Evolutionary conservation across 352 stramenopile species (phyloP), one percentile per base, ranked within the genome.

Genomic region (Aphanomyces euteiches): DNA sequence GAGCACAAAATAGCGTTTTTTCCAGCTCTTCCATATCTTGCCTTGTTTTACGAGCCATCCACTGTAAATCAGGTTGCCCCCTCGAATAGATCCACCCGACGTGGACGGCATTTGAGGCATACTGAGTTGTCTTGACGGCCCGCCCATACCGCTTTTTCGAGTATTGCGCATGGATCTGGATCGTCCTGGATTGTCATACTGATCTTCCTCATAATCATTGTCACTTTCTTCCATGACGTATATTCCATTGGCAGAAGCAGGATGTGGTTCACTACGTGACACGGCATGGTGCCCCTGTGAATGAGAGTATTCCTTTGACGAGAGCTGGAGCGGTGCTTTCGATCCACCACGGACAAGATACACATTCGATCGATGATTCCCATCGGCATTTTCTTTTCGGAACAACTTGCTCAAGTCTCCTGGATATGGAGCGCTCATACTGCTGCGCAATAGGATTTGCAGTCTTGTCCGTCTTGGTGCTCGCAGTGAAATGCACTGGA

Each of bases 1-100:
- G n/a, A 95, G 73, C 63, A 95, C 81, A 47, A 95, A 95, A 68
- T 90, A 95, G 10, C 88, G 79, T 38, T 84, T 86, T 69, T 95
- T 95, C 88, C 88, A 95, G 28, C 82, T 90, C 82, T 92, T 92
- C 77, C 38, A 76, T 15, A 77, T 54, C 66, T 82, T 67, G 67
- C 74, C 39, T 8, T 75, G 73, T 45, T 82, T 78, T 38, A 74
- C 74, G 54, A 82, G 73, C 77, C 77, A 82, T 8, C 77, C 77
- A 38, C 72, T 75, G 53, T 77, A 74, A 36, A 80, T 68, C 21
- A 73, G 39, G 37, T 73, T 73, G 3, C 67, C 67, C 5, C 53
- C 54, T 17, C 67, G 43, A 12, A 50, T 50, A 2, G 43, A 50
- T 12, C 54, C 54, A 28, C 17, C 43, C 54, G 34, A 40, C n/a